phyloP scores from a whole-genome alignment of 2,329 filamentous ascomycete genomes.

The Iodosphaeria phyllophila region DNA sequence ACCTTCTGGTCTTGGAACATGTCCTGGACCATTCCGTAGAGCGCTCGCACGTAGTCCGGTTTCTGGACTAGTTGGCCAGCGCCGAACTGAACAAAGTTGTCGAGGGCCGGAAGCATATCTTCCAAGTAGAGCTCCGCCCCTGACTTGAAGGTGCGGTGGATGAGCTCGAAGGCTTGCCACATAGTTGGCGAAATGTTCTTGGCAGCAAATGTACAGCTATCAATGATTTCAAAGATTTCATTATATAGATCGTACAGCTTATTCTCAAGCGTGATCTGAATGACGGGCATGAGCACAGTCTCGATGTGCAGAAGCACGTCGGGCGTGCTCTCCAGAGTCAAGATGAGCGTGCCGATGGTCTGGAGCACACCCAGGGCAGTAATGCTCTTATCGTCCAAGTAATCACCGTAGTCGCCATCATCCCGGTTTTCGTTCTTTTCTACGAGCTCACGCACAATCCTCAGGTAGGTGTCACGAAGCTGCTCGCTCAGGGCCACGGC shows the following conservation, averaged over 20 bases:
- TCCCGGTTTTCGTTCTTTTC: constrained; percentile 69
- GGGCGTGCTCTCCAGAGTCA: constrained; percentile 91
- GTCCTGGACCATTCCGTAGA: constrained; percentile 85
- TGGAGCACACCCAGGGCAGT: constrained; percentile 90
- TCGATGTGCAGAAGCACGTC: constrained; percentile 91
- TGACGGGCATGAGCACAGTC: constrained; percentile 90
- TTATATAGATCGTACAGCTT: constrained; percentile 97
- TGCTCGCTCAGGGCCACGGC: constrained; percentile 93
- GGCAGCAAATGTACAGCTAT: constrained; percentile 95
- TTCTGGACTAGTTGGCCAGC: constrained; percentile 64
- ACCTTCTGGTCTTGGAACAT: constrained; percentile 91
- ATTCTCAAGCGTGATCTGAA: constrained; percentile 89
- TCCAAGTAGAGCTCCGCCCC: constrained; percentile 94
- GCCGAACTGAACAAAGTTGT: constrained; percentile 95
- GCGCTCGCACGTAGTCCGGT: constrained; percentile 68
- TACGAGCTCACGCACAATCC: constrained; percentile 79
- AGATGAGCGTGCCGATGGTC: constrained; percentile 91
- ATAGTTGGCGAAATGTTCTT: constrained; percentile 91
- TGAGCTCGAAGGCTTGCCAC: constrained; percentile 97
- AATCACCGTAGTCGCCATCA: constrained; percentile 71
- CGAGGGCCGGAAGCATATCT: constrained; percentile 93
- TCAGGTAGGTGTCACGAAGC: constrained; percentile 83
- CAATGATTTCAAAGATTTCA: constrained; percentile 96
- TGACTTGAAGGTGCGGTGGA: constrained; percentile 92
- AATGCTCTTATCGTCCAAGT: constrained; percentile 95